Evolutionary conservation across 176 grass and related monocot species (phyloP).

Genomic region (Cenchrus americanus): DNA sequence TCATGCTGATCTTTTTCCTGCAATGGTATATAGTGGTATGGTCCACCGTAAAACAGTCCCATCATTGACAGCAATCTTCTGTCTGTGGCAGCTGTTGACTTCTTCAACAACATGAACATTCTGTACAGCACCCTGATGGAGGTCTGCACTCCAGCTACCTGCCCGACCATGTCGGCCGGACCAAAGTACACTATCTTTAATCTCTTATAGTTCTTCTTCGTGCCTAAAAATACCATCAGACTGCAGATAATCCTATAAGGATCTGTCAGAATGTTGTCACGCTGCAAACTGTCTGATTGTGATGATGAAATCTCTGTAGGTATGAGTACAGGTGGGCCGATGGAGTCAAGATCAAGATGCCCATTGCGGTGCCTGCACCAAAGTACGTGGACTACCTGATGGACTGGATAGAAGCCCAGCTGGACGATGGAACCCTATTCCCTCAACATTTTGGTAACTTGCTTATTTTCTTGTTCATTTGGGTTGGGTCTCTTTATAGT

Average conservation of each 20-base stretch:
- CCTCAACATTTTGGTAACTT: slow-evolving; percentile 88
- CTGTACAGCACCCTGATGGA: slow-evolving; percentile 84
- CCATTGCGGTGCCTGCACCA: slow-evolving; percentile 74
- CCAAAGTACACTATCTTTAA: slow-evolving; percentile 55
- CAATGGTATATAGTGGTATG: too few relatives aligned
- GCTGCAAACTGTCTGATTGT: not conserved
- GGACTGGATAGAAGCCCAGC: slow-evolving; percentile 85
- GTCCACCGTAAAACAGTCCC: too few relatives aligned
- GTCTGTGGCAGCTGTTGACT: slow-evolving; percentile 72
- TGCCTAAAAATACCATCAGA: not conserved
- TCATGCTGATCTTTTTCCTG: too few relatives aligned
- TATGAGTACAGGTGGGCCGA: slow-evolving; percentile 97
- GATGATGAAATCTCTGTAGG: slow-evolving; percentile 41
- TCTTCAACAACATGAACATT: slow-evolving; percentile 90
- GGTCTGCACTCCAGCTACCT: slow-evolving; percentile 85
- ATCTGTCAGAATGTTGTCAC: too few relatives aligned
- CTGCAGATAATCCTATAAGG: not conserved
- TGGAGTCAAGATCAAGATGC: slow-evolving; percentile 80
- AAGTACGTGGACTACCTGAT: slow-evolving; percentile 96
- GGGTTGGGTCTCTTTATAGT: not conserved
- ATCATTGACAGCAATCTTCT: not conserved
- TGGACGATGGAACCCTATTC: slow-evolving; percentile 80
- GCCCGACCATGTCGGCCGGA: slow-evolving; percentile 86
- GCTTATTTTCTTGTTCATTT: not conserved
- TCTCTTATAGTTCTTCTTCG: not conserved